Conservation (phyloP, 106 monocot species). For the Acorus calamus region DNA sequence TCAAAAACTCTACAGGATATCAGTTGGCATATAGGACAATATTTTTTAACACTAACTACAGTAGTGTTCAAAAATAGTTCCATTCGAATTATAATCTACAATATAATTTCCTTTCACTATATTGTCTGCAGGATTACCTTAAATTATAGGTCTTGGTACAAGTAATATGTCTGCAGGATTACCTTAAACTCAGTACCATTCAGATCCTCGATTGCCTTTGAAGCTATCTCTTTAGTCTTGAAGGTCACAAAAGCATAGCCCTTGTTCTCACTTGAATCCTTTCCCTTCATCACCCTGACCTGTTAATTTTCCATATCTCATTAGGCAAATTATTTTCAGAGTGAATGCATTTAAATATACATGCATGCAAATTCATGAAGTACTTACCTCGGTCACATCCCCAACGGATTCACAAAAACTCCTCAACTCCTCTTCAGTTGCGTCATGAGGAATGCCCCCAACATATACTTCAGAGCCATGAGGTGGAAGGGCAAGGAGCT, state of each 20-base stretch:
- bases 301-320: conserved; percentile 3
- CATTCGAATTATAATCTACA: too few species aligned
- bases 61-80: too few species aligned
- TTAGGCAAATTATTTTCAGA: too few species aligned
- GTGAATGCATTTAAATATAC: too few species aligned
- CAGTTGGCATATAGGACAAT: too few species aligned
- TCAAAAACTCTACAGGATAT: too few species aligned
- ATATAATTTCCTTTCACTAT: too few species aligned
- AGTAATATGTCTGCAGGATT: not conserved
- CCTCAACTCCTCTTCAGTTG: conserved; percentile 47
- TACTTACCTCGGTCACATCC: conserved; percentile 56
- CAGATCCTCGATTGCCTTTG: conserved; percentile 48
- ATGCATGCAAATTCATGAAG: too few species aligned
- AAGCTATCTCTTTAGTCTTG: conserved; percentile 42
- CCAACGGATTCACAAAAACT: conserved; percentile 55
- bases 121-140: too few species aligned
- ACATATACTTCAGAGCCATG: conserved; percentile 84
- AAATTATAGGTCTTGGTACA: too few species aligned
- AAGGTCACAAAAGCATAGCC: conserved; percentile 73
- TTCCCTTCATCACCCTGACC: conserved; percentile 73
- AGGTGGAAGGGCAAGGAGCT: conserved; percentile 70
- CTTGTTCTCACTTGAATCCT: conserved; percentile 47
- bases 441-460: conserved; percentile 48
- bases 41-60: too few species aligned
- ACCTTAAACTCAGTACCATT: conserved; percentile 61